These are phyloP conservation scores for Boletus albobrunnescens DNA, from an alignment of 1,284 basidiomycete species.

Conservation along the genomic window DNA sequence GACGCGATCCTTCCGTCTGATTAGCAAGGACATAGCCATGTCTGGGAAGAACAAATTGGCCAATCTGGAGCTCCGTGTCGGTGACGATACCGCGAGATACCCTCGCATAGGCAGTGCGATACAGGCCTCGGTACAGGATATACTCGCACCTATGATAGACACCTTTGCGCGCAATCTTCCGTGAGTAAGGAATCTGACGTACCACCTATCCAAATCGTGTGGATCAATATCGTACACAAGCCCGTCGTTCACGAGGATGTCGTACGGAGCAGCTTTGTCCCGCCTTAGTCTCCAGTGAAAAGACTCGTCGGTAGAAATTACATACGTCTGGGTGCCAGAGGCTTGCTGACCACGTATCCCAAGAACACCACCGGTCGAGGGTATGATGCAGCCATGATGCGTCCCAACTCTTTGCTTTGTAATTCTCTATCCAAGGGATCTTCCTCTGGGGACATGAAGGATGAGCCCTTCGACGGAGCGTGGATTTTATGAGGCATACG, in stretches of 20 bases:
- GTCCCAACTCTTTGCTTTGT: conserved; percentile 79
- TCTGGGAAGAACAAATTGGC: conserved; percentile 73
- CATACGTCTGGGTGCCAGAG: conserved; percentile 67
- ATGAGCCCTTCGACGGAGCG: background rate
- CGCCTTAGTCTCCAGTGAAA: conserved; percentile 11
- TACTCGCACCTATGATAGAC: conserved; percentile 74
- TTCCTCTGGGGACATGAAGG: conserved; percentile 51
- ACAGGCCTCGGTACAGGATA: conserved; percentile 78
- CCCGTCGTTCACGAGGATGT: conserved; percentile 75
- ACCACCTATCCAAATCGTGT: conserved; percentile 72
- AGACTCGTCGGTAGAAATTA: conserved; percentile 8
- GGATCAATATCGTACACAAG: conserved; percentile 72
- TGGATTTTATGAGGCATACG: background rate
- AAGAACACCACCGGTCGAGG: conserved; percentile 83
- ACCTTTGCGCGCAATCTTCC: background rate
- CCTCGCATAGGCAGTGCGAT: conserved; percentile 74
- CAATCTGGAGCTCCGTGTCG: conserved; percentile 76
- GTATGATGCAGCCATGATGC: conserved; percentile 71
- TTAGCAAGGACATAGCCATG: conserved; percentile 52
- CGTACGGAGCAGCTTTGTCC: conserved; percentile 72
- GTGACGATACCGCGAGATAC: conserved; percentile 70
- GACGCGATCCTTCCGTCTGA: conserved; percentile 59
- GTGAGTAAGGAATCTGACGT: conserved; percentile 14
- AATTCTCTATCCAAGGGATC: conserved; percentile 85
- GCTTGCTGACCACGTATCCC: conserved; percentile 82